A percentile compares a stretch with the other conserved stretches of the same genome.
phyloP scores from a whole-genome alignment of 768 basidiomycete species.

The Hericium coralloides region DNA sequence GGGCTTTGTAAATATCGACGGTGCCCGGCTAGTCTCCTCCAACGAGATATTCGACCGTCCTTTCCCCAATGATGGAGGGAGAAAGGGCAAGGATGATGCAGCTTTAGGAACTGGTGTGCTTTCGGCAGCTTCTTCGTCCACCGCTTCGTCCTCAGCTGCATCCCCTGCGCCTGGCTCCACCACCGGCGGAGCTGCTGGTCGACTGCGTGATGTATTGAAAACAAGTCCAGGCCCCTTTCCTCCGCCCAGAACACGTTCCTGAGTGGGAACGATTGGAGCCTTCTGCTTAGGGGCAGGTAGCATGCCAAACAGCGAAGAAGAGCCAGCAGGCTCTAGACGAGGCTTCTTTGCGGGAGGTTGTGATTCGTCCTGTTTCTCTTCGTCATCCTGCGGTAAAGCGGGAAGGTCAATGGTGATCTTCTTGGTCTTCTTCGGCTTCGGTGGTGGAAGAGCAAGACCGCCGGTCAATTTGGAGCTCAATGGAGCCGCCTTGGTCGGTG shows the following conservation, averaged over 20 bases:
- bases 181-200: conserved; percentile 15
- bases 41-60: conserved; percentile 42
- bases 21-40: conserved; percentile 18
- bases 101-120: neutral
- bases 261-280: conserved; percentile 29
- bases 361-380: conserved; percentile 30
- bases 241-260: conserved; percentile 55
- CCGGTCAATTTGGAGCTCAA: conserved; percentile 15
- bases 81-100: conserved; percentile 36
- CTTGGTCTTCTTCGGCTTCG: conserved; percentile 46
- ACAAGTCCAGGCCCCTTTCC: conserved; percentile 54
- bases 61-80: conserved; percentile 50
- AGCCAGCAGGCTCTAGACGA: conserved; percentile 43
- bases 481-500: conserved; percentile 18
- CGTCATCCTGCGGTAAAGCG: conserved; percentile 28
- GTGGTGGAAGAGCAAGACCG: conserved; percentile 25
- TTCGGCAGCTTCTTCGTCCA: conserved; percentile 9
- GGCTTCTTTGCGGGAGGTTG: conserved; percentile 51
- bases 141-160: conserved; percentile 14
- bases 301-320: conserved; percentile 61
- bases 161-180: conserved; percentile 18
- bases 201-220: conserved; percentile 33
- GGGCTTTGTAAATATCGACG: conserved; percentile 1
- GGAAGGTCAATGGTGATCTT: conserved; percentile 56
- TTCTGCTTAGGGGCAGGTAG: conserved; percentile 65